Evolutionary conservation across 2,329 filamentous ascomycete species (phyloP).

Genomic region (Pyrenophora graminea): DNA sequence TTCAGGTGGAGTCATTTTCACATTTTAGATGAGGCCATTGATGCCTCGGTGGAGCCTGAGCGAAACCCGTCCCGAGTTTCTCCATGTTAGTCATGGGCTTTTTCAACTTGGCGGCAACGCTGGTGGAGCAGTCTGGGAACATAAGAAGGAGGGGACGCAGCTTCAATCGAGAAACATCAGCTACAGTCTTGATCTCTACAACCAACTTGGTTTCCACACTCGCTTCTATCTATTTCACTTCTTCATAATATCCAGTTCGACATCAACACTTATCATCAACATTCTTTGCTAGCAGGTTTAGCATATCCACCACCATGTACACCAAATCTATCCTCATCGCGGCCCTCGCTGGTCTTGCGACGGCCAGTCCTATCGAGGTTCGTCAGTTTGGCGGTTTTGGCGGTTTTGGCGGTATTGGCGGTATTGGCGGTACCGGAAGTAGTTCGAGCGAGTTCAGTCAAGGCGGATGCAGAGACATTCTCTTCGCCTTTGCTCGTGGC

Average conservation of each 20-base stretch:
- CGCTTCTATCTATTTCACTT: slow-evolving; percentile 2
- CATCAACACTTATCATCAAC: neutral
- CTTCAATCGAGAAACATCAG: slow-evolving; percentile 4
- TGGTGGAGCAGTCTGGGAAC: neutral
- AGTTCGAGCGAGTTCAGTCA: slow-evolving; percentile 47
- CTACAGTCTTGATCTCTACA: neutral
- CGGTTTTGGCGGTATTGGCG: slow-evolving; percentile 19
- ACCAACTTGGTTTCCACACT: slow-evolving; percentile 3
- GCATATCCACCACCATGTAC: slow-evolving; percentile 26
- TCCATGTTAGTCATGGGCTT: slow-evolving; percentile 1
- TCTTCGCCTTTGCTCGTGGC: slow-evolving; percentile 56
- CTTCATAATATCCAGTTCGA: neutral
- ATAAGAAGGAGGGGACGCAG: slow-evolving; percentile 8
- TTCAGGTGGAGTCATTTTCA: neutral
- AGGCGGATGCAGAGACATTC: slow-evolving; percentile 49
- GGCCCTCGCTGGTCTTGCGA: slow-evolving; percentile 26
- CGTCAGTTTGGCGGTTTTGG: slow-evolving; percentile 25
- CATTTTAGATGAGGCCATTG: neutral
- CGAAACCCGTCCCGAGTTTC: neutral
- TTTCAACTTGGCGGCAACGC: neutral
- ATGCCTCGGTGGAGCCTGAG: slow-evolving; percentile 6
- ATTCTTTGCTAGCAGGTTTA: neutral
- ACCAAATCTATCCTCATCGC: slow-evolving; percentile 30
- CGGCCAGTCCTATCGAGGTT: slow-evolving; percentile 28
- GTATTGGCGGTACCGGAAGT: slow-evolving; percentile 21